These are phyloP conservation scores for Vickermania spadyakhi DNA, from an alignment of 208 protist species.

Conservation along the genomic window DNA sequence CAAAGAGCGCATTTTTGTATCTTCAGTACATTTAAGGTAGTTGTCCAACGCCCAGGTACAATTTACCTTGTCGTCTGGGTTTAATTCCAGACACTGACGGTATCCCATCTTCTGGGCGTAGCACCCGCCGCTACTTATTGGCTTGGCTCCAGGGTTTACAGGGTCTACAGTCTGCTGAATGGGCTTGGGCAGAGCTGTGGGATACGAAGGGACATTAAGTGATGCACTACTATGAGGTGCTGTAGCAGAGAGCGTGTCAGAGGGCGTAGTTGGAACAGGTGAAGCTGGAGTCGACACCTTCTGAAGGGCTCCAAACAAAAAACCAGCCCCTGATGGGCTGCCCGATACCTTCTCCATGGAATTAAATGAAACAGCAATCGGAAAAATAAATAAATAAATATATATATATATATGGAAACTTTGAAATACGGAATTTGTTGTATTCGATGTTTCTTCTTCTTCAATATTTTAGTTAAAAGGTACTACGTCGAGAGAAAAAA, in stretches of 20 bases:
- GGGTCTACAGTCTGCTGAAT: background rate
- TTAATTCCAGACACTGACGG: conserved; percentile 25
- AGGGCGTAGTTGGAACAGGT: background rate
- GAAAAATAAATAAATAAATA: conserved; percentile 4
- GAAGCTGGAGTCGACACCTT: background rate
- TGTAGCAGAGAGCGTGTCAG: background rate
- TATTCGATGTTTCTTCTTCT: no score
- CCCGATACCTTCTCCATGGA: background rate
- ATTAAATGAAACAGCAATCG: conserved; percentile 9
- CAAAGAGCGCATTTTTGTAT: background rate
- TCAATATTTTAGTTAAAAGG: no score
- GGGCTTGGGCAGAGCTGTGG: background rate
- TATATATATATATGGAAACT: conserved; percentile 5
- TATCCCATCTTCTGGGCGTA: conserved; percentile 19
- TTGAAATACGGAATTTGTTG: no score
- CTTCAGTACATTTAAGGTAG: conserved; percentile 21
- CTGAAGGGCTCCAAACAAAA: conserved; percentile 3
- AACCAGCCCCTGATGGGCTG: background rate
- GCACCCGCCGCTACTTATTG: conserved; percentile 1
- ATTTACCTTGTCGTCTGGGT: conserved; percentile 25
- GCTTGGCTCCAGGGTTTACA: background rate
- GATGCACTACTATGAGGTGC: background rate
- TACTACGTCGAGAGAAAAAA: no score
- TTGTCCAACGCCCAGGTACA: conserved; percentile 30
- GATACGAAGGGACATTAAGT: background rate